Evolutionary conservation across 202 grass and related monocot genomes (phyloP).

Genomic region (Zoysia matrella): DNA sequence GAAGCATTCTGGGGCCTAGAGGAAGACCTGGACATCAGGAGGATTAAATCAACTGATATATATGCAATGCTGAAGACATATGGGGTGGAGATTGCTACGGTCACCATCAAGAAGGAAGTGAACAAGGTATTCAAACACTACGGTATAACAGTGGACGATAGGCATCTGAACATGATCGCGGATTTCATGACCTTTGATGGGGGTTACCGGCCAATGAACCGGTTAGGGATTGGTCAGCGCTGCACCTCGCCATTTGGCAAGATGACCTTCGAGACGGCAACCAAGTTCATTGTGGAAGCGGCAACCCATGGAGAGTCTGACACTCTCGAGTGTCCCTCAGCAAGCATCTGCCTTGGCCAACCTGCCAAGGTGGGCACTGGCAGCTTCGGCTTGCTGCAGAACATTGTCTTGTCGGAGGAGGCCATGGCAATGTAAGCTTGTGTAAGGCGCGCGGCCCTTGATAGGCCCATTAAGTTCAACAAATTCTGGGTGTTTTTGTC

Average conservation of each 20-base stretch:
- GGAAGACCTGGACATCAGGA: slow-evolving; percentile 41
- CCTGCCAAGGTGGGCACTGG: slow-evolving; percentile 84
- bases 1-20: slow-evolving; percentile 61
- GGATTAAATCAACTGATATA: slow-evolving; percentile 67
- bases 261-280: slow-evolving; percentile 90
- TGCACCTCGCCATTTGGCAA: slow-evolving; percentile 88
- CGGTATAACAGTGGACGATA: slow-evolving; percentile 66
- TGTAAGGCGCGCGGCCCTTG: not conserved
- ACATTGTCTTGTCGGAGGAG: slow-evolving; percentile 28
- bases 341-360: slow-evolving; percentile 80
- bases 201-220: slow-evolving; percentile 77
- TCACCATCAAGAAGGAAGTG: slow-evolving; percentile 74
- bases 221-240: slow-evolving; percentile 64
- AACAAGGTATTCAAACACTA: slow-evolving; percentile 57
- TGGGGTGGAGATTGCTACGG: slow-evolving; percentile 79
- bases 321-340: slow-evolving; percentile 67
- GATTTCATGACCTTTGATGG: slow-evolving; percentile 95
- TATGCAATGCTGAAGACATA: slow-evolving; percentile 75
- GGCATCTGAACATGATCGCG: slow-evolving; percentile 77
- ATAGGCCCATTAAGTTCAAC: not conserved
- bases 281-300: slow-evolving; percentile 82
- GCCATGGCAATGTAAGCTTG: slow-evolving; percentile 12
- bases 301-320: slow-evolving; percentile 77
- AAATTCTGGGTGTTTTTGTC: not conserved
- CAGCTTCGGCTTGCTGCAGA: slow-evolving; percentile 75